These are phyloP conservation scores for Debaryomyces fabryi DNA, from an alignment of 1,139 yeast genomes.

Conservation along the genomic window DNA sequence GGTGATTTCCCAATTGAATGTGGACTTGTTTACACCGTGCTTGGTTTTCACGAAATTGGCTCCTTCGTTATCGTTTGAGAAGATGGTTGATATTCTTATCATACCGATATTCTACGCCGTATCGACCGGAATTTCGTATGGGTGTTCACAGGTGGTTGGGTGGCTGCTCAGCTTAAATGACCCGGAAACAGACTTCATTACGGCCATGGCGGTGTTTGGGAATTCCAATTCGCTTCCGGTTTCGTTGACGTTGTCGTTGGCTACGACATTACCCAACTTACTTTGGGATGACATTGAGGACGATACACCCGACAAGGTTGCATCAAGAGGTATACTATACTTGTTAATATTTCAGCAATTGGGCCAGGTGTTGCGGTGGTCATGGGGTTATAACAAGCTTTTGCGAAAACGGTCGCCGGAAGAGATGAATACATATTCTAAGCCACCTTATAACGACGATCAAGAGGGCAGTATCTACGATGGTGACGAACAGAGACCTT, in stretches of 20 bases:
- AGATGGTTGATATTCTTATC: conserved; percentile 67
- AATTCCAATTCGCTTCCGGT: conserved; percentile 81
- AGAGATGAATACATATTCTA: conserved; percentile 39
- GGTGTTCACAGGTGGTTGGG: conserved; percentile 55
- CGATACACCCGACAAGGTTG: conserved; percentile 71
- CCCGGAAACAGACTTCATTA: conserved; percentile 76
- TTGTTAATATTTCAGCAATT: conserved; percentile 80
- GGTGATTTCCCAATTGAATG: conserved; percentile 67
- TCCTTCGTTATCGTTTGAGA: conserved; percentile 66
- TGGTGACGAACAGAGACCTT: conserved; percentile 14
- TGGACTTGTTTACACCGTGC: conserved; percentile 82
- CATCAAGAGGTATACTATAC: conserved; percentile 78
- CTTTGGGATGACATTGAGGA: conserved; percentile 72
- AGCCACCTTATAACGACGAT: conserved; percentile 6
- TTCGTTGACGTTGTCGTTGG: conserved; percentile 70
- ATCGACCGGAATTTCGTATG: conserved; percentile 62
- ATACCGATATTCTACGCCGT: conserved; percentile 74
- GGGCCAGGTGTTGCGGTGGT: conserved; percentile 85
- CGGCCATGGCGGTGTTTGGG: conserved; percentile 89
- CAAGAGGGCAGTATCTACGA: neutral
- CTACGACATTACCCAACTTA: conserved; percentile 71
- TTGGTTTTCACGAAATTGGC: conserved; percentile 81
- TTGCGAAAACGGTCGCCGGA: conserved; percentile 52
- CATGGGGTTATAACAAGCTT: conserved; percentile 86
- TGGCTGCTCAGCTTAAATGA: conserved; percentile 52